A percentile compares a stretch with the other conserved stretches of the same genome.
phyloP scores from a whole-genome alignment of 2,329 filamentous ascomycete species.

The Colletotrichum chrysophilum region DNA sequence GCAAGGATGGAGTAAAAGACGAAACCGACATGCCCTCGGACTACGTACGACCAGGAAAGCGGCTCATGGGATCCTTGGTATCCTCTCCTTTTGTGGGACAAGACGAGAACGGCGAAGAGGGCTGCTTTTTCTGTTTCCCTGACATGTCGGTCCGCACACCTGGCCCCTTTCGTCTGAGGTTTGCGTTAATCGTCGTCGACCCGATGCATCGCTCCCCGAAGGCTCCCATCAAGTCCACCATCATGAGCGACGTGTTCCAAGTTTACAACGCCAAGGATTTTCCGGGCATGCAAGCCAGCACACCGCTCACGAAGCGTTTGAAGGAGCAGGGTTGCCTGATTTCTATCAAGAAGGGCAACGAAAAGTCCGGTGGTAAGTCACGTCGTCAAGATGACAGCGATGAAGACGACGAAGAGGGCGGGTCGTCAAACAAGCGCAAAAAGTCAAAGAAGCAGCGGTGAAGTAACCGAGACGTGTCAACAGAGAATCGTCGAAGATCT shows the following conservation, averaged over 20 bases:
- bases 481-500: neutral
- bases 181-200: slow-evolving; percentile 76
- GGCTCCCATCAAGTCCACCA: slow-evolving; percentile 55
- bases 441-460: slow-evolving; percentile 14
- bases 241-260: slow-evolving; percentile 73
- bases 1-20: slow-evolving; percentile 70
- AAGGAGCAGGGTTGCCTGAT: slow-evolving; percentile 84
- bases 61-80: slow-evolving; percentile 81
- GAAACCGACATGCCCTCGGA: slow-evolving; percentile 75
- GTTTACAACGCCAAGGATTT: slow-evolving; percentile 89
- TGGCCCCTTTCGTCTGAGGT: slow-evolving; percentile 76
- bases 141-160: slow-evolving; percentile 82
- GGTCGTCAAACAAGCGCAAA: slow-evolving; percentile 2
- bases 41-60: slow-evolving; percentile 72
- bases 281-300: slow-evolving; percentile 82
- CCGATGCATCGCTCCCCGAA: slow-evolving; percentile 57
- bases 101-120: slow-evolving; percentile 75
- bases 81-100: slow-evolving; percentile 77
- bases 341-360: slow-evolving; percentile 85
- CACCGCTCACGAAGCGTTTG: slow-evolving; percentile 72
- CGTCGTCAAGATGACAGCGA: slow-evolving; percentile 45
- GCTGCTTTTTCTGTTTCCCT: slow-evolving; percentile 86
- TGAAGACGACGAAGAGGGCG: slow-evolving; percentile 48
- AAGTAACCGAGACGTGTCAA: neutral
- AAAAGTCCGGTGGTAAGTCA: slow-evolving; percentile 53